Conservation (phyloP, 495 filamentous ascomycete species). For the Chaetomium tenue region DNA sequence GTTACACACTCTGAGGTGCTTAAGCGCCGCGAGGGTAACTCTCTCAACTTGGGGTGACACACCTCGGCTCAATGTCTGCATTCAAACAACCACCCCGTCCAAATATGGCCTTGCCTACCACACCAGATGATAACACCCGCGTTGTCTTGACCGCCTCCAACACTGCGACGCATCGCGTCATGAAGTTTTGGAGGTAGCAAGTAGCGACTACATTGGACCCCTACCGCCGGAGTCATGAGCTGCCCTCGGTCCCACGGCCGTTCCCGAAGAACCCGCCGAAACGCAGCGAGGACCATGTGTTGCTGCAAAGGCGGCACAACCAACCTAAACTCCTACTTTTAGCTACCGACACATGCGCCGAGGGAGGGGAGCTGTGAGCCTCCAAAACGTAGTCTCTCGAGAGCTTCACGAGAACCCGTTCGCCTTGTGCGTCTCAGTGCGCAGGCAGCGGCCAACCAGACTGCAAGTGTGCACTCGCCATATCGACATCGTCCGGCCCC, state of each 20-base stretch:
- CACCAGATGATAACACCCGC: neutral
- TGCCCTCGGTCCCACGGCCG: conserved; percentile 3
- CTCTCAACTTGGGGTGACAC: neutral
- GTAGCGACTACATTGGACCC: neutral
- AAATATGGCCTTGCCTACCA: neutral
- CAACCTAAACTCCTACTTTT: conserved; percentile 1
- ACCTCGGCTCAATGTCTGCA: conserved; percentile 9
- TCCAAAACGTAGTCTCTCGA: neutral
- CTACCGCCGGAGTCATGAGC: neutral
- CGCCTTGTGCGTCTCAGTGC: neutral
- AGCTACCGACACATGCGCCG: neutral
- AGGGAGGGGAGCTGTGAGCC: neutral
- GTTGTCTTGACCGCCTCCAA: conserved; percentile 12
- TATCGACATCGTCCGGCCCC: neutral
- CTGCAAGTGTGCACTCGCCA: neutral
- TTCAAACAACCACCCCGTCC: conserved; percentile 5
- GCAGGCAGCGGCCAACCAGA: neutral
- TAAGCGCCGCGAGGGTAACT: conserved; percentile 2
- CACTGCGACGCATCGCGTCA: neutral
- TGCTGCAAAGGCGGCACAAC: conserved; percentile 1
- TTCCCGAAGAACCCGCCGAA: neutral
- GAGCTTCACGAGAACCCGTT: neutral
- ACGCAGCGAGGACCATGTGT: neutral
- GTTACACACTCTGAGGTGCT: neutral
- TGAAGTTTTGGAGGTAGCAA: neutral